phyloP scores from a whole-genome alignment of 2,329 filamentous ascomycete species.

The Harringtonia lauricola region DNA sequence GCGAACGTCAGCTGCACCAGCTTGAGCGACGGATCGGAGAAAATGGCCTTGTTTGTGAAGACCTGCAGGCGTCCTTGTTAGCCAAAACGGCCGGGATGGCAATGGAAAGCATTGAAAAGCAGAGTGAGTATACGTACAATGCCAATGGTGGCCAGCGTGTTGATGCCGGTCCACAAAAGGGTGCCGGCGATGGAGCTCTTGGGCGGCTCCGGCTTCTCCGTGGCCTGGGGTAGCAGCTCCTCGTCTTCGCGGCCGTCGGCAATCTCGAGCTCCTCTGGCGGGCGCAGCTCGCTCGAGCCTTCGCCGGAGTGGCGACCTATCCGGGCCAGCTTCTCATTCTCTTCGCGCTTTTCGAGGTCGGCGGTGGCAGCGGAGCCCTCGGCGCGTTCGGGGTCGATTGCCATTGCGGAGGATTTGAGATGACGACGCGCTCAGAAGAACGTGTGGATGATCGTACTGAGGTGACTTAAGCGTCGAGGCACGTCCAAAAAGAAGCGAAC shows the following conservation, averaged over 20 bases:
- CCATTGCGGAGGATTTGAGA: conserved; percentile 11
- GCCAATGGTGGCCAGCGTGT: conserved; percentile 51
- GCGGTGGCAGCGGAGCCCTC: conserved; percentile 22
- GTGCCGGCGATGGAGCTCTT: conserved; percentile 25
- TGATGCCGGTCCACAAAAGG: conserved; percentile 46
- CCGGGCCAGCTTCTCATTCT: conserved; percentile 20
- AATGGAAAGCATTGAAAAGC: too few species aligned
- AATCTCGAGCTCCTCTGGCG: conserved; percentile 24
- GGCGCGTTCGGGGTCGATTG: conserved; percentile 13
- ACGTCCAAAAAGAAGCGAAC: too few species aligned
- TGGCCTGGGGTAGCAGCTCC: conserved; percentile 24
- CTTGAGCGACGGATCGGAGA: conserved; percentile 49
- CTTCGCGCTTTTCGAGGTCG: conserved; percentile 17
- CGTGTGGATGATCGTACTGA: too few species aligned
- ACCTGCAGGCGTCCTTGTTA: conserved; percentile 30
- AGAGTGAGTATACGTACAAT: conserved; percentile 32
- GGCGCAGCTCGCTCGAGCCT: conserved; percentile 18
- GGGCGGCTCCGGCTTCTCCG: conserved; percentile 22
- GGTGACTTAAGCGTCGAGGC: too few species aligned
- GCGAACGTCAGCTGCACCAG: conserved; percentile 55
- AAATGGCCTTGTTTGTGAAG: conserved; percentile 61
- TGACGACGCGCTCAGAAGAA: background rate
- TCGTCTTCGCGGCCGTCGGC: conserved; percentile 28
- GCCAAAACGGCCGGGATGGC: too few species aligned
- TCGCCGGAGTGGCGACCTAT: conserved; percentile 20